Evolutionary conservation across 805 yeast genomes (phyloP), one percentile per base, ranked within the genome.

Genomic region (Torulaspora maleeae): DNA sequence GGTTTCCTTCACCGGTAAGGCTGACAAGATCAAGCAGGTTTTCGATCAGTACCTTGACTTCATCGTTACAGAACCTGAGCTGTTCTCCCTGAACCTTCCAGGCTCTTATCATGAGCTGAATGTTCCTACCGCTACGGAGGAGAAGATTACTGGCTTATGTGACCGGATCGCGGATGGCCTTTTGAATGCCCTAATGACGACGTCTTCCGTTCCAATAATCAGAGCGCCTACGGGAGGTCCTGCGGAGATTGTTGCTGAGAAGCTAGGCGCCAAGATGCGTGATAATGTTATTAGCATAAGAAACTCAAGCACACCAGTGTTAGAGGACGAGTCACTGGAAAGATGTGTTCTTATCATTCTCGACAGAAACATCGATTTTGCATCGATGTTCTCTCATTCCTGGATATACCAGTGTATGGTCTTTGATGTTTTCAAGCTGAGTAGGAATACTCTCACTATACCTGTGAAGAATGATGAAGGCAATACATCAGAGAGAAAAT

Each of bases 331-430:
- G 40, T 60, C 68, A 5, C 55, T 73, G 32, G 83, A 82, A 46
- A 73, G 95, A 49, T 78, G 84, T 2, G 96, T 91, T 10, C 71
- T 93, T 55, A 75, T 95, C 27, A 66, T 93, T 33, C 68, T 93
- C 36, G 99, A 93, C 67, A 76, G 99, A 65, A 86, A 84, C 61
- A 74, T 93, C 48, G 98, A 93, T 67, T 73, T 93, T 50, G 83
- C 93, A 1, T 83, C 95, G 12, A 91, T 93, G 97, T 82, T 93
- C 66, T 79, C 91, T 1, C 99, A 93, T 68, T 87, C 97, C 10
- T 91, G 98, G 97, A 90, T 95, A 40, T 93, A 93, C 64, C 96
- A 91, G 70, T 89, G 96, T 59, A 82, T 93, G 79, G 93, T 93
- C 15, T 86, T 90, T 59, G 99, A 93, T 63, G 93, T 89, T 4